Evolutionary conservation across 1,139 yeast species (phyloP).

Genomic region (Candida sanyaensis): DNA sequence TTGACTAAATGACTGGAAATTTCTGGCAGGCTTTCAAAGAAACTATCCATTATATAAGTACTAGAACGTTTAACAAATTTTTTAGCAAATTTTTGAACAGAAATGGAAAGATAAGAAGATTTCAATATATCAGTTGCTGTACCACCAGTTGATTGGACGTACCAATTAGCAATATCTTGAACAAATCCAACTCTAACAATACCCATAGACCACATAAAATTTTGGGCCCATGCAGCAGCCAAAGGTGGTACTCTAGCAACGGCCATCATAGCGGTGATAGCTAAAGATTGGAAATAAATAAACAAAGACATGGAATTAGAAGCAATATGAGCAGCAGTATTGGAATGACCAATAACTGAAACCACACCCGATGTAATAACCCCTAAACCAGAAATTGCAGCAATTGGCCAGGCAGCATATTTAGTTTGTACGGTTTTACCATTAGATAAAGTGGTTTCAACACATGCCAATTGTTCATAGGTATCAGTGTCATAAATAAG

Average conservation of each 20-base stretch:
- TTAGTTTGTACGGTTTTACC: constrained; percentile 94
- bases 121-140: constrained; percentile 70
- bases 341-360: constrained; percentile 85
- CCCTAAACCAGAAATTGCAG: constrained; percentile 87
- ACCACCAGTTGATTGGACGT: constrained; percentile 96
- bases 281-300: constrained; percentile 90
- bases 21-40: constrained; percentile 14
- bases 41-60: constrained; percentile 12
- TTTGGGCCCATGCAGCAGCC: constrained; percentile 98
- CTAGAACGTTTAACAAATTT: constrained; percentile 19
- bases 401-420: constrained; percentile 97
- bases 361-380: constrained; percentile 83
- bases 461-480: constrained; percentile 70
- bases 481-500: constrained; percentile 48
- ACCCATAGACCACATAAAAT: constrained; percentile 96
- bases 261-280: constrained; percentile 95
- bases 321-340: constrained; percentile 96
- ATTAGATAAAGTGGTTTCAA: constrained; percentile 81
- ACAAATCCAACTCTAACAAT: constrained; percentile 77
- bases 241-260: constrained; percentile 92
- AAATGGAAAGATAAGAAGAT: constrained; percentile 60
- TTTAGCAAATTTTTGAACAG: constrained; percentile 56
- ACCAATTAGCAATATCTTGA: constrained; percentile 90
- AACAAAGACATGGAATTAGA: constrained; percentile 91
- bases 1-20: constrained; percentile 4